phyloP scores from a whole-genome alignment of 2,329 filamentous ascomycete genomes.

The Pyricularia pennisetigena region DNA sequence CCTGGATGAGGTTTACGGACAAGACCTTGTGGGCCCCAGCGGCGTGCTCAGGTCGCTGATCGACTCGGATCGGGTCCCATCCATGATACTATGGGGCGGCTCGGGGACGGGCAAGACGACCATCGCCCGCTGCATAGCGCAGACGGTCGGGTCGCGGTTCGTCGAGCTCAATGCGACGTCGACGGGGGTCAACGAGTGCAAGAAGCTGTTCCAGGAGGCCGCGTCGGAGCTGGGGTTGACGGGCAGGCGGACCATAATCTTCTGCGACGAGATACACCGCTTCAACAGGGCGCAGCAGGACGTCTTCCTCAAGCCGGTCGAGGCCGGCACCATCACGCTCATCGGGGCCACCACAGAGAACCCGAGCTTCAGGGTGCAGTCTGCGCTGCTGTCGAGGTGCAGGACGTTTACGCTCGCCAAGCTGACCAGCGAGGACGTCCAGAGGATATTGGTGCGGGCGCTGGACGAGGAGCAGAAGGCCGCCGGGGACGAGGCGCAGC shows the following conservation, averaged over 20 bases:
- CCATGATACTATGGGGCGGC: slow-evolving; percentile 88
- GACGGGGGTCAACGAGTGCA: slow-evolving; percentile 80
- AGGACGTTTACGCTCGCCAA: slow-evolving; percentile 80
- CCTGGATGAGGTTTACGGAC: slow-evolving; percentile 80
- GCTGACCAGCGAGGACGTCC: slow-evolving; percentile 62
- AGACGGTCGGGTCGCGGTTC: slow-evolving; percentile 73
- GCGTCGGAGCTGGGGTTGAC: slow-evolving; percentile 70
- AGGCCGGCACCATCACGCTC: slow-evolving; percentile 80
- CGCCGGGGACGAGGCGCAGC: slow-evolving; percentile 33
- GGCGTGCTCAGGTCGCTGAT: slow-evolving; percentile 85
- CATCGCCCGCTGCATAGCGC: slow-evolving; percentile 83
- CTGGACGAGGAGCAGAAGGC: slow-evolving; percentile 44
- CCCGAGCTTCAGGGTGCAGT: slow-evolving; percentile 86
- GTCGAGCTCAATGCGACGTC: slow-evolving; percentile 94
- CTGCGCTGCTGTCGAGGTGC: slow-evolving; percentile 78
- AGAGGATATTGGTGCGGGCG: slow-evolving; percentile 67
- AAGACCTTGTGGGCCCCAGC: slow-evolving; percentile 76
- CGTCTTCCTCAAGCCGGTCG: slow-evolving; percentile 86
- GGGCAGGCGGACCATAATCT: slow-evolving; percentile 87
- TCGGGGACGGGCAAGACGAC: slow-evolving; percentile 82
- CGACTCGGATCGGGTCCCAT: slow-evolving; percentile 75
- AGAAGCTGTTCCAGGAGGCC: slow-evolving; percentile 83
- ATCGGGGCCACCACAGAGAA: slow-evolving; percentile 97
- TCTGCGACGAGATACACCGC: slow-evolving; percentile 93
- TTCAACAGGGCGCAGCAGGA: slow-evolving; percentile 92